phyloP scores from a whole-genome alignment of 352 stramenopile species.

The Pythium folliculosum region DNA sequence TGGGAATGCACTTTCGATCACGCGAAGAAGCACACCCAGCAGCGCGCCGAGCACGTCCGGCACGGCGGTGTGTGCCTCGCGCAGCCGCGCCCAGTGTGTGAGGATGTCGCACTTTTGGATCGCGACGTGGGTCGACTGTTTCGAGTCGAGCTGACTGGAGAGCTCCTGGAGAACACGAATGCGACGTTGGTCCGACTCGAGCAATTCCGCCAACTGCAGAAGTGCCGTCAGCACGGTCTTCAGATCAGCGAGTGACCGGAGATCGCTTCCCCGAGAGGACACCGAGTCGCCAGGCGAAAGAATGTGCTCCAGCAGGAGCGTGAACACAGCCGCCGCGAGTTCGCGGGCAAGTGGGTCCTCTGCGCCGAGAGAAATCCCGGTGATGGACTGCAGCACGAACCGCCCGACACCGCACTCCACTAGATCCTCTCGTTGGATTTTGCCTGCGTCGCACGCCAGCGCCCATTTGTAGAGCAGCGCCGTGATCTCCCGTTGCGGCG shows the following conservation, averaged over 20 bases:
- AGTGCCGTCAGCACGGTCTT: not conserved
- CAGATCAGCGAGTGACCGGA: not conserved
- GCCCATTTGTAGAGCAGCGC: not conserved
- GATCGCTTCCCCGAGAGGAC: not conserved
- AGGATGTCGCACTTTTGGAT: slow-evolving; percentile 18
- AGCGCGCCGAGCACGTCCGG: slow-evolving; percentile 2
- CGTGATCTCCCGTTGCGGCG: not conserved
- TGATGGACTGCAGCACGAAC: not conserved
- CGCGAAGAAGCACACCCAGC: not conserved
- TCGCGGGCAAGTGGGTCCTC: not conserved
- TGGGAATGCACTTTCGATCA: not conserved
- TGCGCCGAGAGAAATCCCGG: not conserved
- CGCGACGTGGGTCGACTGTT: slow-evolving; percentile 9
- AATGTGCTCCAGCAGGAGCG: not conserved
- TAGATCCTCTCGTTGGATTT: not conserved
- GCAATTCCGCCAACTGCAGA: not conserved
- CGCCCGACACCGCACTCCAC: slow-evolving; percentile 1
- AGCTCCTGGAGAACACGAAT: not conserved
- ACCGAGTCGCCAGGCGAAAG: not conserved
- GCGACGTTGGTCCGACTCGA: not conserved
- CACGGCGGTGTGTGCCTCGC: slow-evolving; percentile 1
- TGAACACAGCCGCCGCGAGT: not conserved
- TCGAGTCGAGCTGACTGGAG: not conserved
- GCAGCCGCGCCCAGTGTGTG: not conserved
- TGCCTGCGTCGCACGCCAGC: not conserved